Evolutionary conservation across 2,329 filamentous ascomycete species (phyloP).

Genomic region (Orbilia javanica): DNA sequence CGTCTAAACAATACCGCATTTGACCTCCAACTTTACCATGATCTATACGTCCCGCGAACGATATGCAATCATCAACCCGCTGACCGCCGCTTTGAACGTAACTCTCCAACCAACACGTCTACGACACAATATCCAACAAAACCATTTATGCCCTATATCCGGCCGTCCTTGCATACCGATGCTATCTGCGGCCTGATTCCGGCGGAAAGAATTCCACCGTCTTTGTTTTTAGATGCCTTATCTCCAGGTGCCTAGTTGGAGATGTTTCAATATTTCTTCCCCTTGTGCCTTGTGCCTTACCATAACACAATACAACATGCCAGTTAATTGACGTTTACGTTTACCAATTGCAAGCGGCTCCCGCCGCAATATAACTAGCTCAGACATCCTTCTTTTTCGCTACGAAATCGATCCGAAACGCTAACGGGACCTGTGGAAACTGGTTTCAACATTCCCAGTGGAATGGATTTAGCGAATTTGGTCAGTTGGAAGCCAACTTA

Average conservation of each 20-base stretch:
- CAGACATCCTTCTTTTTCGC: not conserved
- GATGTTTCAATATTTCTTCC: not conserved
- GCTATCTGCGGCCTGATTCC: constrained; percentile 1
- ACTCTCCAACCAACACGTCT: constrained; percentile 19
- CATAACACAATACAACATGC: not conserved
- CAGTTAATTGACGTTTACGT: not conserved
- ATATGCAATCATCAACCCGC: not conserved
- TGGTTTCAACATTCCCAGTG: constrained; percentile 6
- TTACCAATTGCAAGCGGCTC: constrained; percentile 6
- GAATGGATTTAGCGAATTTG: constrained; percentile 24
- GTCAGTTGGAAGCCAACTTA: not conserved
- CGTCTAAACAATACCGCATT: not conserved
- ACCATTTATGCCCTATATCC: not conserved
- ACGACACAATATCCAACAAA: constrained; percentile 33
- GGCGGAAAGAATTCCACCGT: constrained; percentile 1
- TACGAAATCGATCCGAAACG: constrained; percentile 4
- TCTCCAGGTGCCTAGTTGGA: constrained; percentile 10
- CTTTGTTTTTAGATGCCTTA: not conserved
- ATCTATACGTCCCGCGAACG: not conserved
- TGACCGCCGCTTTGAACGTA: not conserved
- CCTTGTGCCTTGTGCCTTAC: constrained; percentile 20
- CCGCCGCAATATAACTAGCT: not conserved
- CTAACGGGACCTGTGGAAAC: not conserved
- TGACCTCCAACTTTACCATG: not conserved
- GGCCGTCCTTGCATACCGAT: not conserved